Evolutionary conservation across 2,329 filamentous ascomycete genomes (phyloP).

Genomic region (Coleophoma crateriformis): DNA sequence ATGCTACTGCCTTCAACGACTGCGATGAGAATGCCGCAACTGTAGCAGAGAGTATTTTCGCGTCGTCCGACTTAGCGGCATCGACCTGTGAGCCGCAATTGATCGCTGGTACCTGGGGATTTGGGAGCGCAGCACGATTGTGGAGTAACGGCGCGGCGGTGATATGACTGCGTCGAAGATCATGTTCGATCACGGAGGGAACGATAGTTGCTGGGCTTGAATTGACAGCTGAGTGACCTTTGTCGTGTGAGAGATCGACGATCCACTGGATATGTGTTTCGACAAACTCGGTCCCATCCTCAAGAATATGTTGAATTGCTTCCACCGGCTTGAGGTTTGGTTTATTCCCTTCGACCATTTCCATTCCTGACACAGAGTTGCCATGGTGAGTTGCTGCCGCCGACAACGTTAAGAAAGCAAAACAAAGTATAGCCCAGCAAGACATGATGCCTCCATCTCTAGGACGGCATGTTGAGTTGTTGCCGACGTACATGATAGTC

Average conservation of each 20-base stretch:
- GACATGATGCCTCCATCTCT: neutral
- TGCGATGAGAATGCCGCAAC: constrained; percentile 9
- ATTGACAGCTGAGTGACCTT: neutral
- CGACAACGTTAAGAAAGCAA: neutral
- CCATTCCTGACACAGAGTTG: neutral
- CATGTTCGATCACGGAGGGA: too few species aligned
- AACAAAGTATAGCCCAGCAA: neutral
- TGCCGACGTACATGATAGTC: neutral
- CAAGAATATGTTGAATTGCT: neutral
- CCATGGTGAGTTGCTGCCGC: neutral
- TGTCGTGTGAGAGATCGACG: neutral
- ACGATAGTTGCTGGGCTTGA: neutral
- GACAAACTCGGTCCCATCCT: neutral
- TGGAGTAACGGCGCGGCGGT: constrained; percentile 19
- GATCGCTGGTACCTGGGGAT: constrained; percentile 12
- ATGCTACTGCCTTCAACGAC: constrained; percentile 16
- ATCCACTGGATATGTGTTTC: neutral
- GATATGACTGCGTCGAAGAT: constrained; percentile 7
- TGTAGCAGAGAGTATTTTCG: neutral
- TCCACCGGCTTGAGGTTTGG: neutral
- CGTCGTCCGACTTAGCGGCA: constrained; percentile 1
- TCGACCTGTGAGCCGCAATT: constrained; percentile 11
- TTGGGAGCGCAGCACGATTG: constrained; percentile 11
- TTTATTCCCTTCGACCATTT: neutral
- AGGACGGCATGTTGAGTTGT: neutral